Evolutionary conservation across 1,284 basidiomycete genomes (phyloP), one percentile per base, ranked within the genome.

Genomic region (Porogramme epimiltina): DNA sequence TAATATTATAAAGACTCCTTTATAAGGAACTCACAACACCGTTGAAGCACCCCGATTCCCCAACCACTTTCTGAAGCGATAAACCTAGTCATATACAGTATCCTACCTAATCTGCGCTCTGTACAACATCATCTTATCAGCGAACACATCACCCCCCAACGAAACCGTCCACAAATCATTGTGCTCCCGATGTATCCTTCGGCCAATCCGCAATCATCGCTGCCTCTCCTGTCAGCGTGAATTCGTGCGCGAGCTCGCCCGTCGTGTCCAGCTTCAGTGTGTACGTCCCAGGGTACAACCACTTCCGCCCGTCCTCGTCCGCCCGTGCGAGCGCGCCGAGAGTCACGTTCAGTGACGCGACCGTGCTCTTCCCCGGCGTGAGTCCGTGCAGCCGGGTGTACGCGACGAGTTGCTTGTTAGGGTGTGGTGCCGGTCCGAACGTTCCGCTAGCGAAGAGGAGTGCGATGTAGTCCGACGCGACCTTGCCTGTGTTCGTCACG

Each of bases 381-480:
- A 82, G 69, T 16, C 61, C 56, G 50, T 77, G 73, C n/a, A 77
- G 61, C 41, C 80, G 76, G n/a, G 72, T 69, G 62, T 81, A 84
- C 3, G 74, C 68, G 5, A 80, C 70, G 40, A 83, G 76, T 55
- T 73, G 66, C 65, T 82, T 81, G 51, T 77, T 77, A 20, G 80
- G 80, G 43, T 71, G 72, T 3, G 81, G 81, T 18, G 73, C 62
- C 2, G 80, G 79, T 2, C 80, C 81, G 23, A 71, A 74, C 23
- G 69, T 70, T 25, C 76, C 74, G 49, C 71, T 76, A 51, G 76
- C 64, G 65, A 82, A 82, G 8, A 82, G 66, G 39, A 82, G 71
- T n/a, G 77, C 74, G 33, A 80, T 78, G 57, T 79, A 82, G 66
- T 84, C 81, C 4, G 80, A 82, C 1, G 73, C 63, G 16, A 70